Evolutionary conservation across 495 filamentous ascomycete genomes (phyloP), one percentile per base, ranked within the genome.

Genomic region (Podospora appendiculata): DNA sequence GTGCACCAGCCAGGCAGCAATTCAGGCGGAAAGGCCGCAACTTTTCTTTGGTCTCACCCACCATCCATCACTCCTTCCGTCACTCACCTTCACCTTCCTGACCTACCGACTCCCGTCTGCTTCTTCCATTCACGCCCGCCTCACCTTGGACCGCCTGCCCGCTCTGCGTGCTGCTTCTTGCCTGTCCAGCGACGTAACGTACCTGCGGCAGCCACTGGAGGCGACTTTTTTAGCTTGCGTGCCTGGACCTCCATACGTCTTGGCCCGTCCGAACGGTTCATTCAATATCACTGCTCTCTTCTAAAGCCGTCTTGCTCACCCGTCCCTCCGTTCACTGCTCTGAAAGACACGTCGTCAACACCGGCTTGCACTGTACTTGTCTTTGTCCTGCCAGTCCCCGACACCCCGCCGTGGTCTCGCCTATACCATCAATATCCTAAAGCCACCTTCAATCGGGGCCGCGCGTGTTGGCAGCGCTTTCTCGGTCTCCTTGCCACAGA

Each of bases 1-100:
- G 54, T 54, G 52, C 25, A 5, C 25, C 25, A 59, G 50, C 54
- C 55, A 63, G 60, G 60, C 60, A 60, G 51, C 45, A 49, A 63
- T 51, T 60, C 57, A 60, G 58, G 58, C 58, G 50, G 33, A 50
- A 51, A 63, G 60, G 60, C 60, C 57, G 51, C 54, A 53, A 60
- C 47, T 57, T 49, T 57, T 52, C 45, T 25, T 41, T 44, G 18
- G 25, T 25, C 25, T 25, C 25, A 25, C 25, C 25, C 25, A 16
- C 38, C 47, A 45, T 33, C 35, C 42, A 54, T 48, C 45, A 43
- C 41, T 32, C 36, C 40, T 36, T 36, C 45, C 25, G 39, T 34
- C 50, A 48, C 39, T 48, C 48, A n/a, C 41, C n/a, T 16, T 9
- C 18, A 44, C 14, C n/a, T 41, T 25, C 14, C 36, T 33, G 14